A percentile compares a stretch with the other conserved stretches of the same genome.
Evolutionary conservation across 2,329 filamentous ascomycete species (phyloP).

Genomic region (Pyrenophora teres): DNA sequence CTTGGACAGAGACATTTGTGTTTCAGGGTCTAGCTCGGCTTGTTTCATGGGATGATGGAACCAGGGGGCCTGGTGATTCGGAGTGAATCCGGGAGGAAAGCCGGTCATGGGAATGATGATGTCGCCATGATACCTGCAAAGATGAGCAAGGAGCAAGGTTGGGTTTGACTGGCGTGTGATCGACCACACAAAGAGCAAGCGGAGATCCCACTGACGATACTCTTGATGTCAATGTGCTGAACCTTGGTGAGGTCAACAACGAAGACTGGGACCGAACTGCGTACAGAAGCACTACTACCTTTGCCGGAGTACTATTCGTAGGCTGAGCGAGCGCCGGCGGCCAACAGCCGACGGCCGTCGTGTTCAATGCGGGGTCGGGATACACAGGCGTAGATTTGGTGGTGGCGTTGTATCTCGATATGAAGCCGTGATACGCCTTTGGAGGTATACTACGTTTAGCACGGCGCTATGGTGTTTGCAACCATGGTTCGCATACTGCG

Average conservation of each 20-base stretch:
- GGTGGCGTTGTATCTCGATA: slow-evolving; percentile 3
- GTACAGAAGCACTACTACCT: neutral
- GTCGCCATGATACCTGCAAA: slow-evolving; percentile 1
- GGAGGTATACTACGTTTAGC: neutral
- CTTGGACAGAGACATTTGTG: neutral
- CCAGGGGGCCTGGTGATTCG: neutral
- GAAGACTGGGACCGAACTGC: neutral
- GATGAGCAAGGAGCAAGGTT: neutral
- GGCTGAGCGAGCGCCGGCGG: slow-evolving; percentile 4
- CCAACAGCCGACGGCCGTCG: slow-evolving; percentile 8
- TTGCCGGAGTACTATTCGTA: slow-evolving; percentile 1
- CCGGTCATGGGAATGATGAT: slow-evolving; percentile 1
- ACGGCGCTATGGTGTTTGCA: slow-evolving; percentile 5
- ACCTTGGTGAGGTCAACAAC: neutral
- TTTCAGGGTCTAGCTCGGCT: slow-evolving; percentile 7
- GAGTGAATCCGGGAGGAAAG: slow-evolving; percentile 2
- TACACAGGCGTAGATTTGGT: slow-evolving; percentile 5
- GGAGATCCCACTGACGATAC: neutral
- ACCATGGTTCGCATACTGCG: slow-evolving; percentile 16
- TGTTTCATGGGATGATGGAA: neutral
- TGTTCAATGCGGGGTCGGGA: slow-evolving; percentile 8
- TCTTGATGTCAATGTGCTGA: slow-evolving; percentile 7
- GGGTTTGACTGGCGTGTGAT: neutral
- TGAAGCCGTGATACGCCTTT: slow-evolving; percentile 2
- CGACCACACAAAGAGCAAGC: slow-evolving; percentile 1